Percentiles rank a stretch among this genome's conserved stretches.
Evolutionary conservation across 176 grass and related monocot genomes (phyloP).

Genomic region (Musa acuminata): DNA sequence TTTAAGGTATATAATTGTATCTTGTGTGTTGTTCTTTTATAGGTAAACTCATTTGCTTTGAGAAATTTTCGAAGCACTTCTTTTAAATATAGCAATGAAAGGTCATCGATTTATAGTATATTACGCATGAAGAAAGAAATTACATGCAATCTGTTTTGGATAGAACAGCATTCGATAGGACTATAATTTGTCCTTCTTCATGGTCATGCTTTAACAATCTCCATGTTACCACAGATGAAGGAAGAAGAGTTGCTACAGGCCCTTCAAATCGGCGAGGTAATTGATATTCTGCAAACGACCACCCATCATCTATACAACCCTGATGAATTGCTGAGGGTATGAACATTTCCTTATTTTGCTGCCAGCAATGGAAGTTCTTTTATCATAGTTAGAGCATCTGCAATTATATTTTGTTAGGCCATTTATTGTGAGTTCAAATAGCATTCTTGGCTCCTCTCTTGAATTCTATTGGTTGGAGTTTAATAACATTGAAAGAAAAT

Average conservation of each 20-base stretch:
- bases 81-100: neutral
- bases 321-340: conserved; percentile 80
- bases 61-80: neutral
- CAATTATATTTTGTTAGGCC: no score
- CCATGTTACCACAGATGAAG: conserved; percentile 51
- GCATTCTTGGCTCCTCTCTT: no score
- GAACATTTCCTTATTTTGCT: neutral
- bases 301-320: conserved; percentile 73
- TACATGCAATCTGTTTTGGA: neutral
- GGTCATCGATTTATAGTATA: neutral
- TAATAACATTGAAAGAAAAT: no score
- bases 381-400: neutral
- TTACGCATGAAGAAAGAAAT: no score
- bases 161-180: neutral
- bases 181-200: neutral
- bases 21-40: neutral
- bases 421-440: no score
- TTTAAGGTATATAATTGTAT: conserved; percentile 58
- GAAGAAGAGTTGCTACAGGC: conserved; percentile 70
- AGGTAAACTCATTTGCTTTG: neutral
- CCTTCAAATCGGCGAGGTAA: conserved; percentile 90
- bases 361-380: neutral
- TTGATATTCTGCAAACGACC: conserved; percentile 77
- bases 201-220: neutral
- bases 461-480: no score